Percentiles rank a stretch among this genome's conserved stretches.
These are phyloP conservation scores for Fusarium redolens DNA, from an alignment of 2,329 filamentous ascomycete species.

Conservation along the genomic window DNA sequence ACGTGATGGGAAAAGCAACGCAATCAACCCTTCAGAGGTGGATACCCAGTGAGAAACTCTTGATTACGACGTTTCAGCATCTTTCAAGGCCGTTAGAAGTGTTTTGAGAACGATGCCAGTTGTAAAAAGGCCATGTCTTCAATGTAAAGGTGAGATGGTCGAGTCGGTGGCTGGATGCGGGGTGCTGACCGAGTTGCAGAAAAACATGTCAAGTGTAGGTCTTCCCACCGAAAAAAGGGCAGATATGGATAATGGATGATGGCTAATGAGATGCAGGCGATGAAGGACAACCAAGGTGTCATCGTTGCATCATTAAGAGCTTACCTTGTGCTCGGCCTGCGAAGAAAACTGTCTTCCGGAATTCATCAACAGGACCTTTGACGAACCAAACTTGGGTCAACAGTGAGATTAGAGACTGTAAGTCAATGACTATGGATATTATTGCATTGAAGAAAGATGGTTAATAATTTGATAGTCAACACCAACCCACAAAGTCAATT, in stretches of 20 bases:
- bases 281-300: conserved; percentile 52
- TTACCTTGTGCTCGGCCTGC: conserved; percentile 50
- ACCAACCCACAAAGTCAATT: conserved; percentile 10
- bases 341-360: conserved; percentile 52
- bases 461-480: not conserved
- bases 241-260: not conserved
- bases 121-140: conserved; percentile 49
- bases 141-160: conserved; percentile 49
- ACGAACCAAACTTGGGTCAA: conserved; percentile 53
- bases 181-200: conserved; percentile 40
- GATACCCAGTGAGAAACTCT: conserved; percentile 15
- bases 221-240: not conserved
- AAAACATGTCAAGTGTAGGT: conserved; percentile 52
- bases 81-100: too few species aligned
- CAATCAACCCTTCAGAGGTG: conserved; percentile 10
- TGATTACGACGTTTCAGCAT: conserved; percentile 7
- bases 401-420: conserved; percentile 51
- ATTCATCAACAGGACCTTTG: conserved; percentile 49
- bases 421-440: conserved; percentile 1
- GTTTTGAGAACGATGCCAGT: conserved; percentile 45
- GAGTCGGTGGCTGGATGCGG: not conserved
- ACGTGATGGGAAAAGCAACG: conserved; percentile 30
- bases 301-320: conserved; percentile 49
- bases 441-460: rapidly evolving
- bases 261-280: conserved; percentile 46